Base-by-base conservation (phyloP, 495 filamentous ascomycete genomes). In the Hypoxylon crocopeplum region DNA sequence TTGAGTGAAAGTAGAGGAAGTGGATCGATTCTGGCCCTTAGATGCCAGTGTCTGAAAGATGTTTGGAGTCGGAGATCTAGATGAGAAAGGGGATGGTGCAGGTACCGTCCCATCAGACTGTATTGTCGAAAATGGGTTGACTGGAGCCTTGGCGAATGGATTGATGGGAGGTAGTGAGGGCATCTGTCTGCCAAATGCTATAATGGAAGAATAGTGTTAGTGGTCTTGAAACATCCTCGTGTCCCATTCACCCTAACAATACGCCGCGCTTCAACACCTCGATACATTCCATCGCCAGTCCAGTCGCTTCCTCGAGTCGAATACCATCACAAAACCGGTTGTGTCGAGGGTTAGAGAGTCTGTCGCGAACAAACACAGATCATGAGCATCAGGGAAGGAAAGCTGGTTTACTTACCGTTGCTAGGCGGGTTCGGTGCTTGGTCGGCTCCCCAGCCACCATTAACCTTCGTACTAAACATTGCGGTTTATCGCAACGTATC, bases 351-450 rank as follows among this genome's bases (percentile, higher is more conserved):
- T 10, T 47, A 4, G 25, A 6, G 36, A 40, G 16, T n/a, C 36
- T 20, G 7, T 5, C 48, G 21, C 42, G 19, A 30, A 42, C 22
- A 39, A 50, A 20, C 15, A 34, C 39, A 46, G 30, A 38, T 59
- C 17, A 27, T 37, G 13, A 50, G 56, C 39, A 25, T 57, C 41
- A 48, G 62, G 42, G 32, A 64, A 62, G 64, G 51, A 54, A 60
- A 68, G 51, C 47, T 45, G 44, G 37, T 55, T 44, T 56, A 70
- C 67, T 70, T 70, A 70, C 67, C 64, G 60, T 70, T 70, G 52
- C 20, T 52, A 45, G 56, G 48, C 45, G 49, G 45, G 33, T 41
- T 50, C 56, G 64, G 25, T 49, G 13, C 29, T 21, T 33, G 45
- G 50, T 54, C 50, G 42, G 39, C 30, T 53, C 64, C 67, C 67